Conservation (phyloP, 108 stramenopile species). For the Pseudonitzschia multiseries region DNA sequence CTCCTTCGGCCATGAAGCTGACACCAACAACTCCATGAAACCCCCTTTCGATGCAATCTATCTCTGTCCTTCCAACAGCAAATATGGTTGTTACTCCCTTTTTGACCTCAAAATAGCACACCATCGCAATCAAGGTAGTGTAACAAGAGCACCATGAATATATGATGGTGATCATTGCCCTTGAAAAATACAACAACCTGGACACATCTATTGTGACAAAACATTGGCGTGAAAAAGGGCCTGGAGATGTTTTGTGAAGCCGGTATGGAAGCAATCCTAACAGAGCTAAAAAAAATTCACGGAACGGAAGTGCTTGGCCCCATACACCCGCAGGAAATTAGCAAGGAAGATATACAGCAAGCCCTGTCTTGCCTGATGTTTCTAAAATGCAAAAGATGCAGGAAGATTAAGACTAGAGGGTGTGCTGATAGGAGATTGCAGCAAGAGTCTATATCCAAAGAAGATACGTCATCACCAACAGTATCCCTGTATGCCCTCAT, state of each 20-base stretch:
- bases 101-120: too few relatives aligned
- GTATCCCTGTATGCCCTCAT: slow-evolving; percentile 25
- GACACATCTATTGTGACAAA: background rate
- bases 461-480: slow-evolving; percentile 37
- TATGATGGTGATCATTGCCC: too few relatives aligned
- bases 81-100: too few relatives aligned
- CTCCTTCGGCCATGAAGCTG: too few relatives aligned
- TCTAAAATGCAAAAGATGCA: slow-evolving; percentile 42
- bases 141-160: too few relatives aligned
- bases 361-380: slow-evolving; percentile 47
- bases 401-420: slow-evolving; percentile 42
- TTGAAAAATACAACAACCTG: background rate
- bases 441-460: slow-evolving; percentile 16
- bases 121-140: too few relatives aligned
- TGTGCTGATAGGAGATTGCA: slow-evolving; percentile 38
- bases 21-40: too few relatives aligned
- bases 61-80: too few relatives aligned
- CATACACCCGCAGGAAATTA: slow-evolving; percentile 21
- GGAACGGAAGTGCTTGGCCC: slow-evolving; percentile 33
- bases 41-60: too few relatives aligned
- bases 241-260: slow-evolving; percentile 36
- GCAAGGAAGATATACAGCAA: slow-evolving; percentile 16
- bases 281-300: slow-evolving; percentile 47
- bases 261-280: slow-evolving; percentile 32
- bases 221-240: slow-evolving; percentile 16